Evolutionary conservation across 1,284 basidiomycete species (phyloP), one percentile per base, ranked within the genome.

Genomic region (Ceratobasidium sp.): DNA sequence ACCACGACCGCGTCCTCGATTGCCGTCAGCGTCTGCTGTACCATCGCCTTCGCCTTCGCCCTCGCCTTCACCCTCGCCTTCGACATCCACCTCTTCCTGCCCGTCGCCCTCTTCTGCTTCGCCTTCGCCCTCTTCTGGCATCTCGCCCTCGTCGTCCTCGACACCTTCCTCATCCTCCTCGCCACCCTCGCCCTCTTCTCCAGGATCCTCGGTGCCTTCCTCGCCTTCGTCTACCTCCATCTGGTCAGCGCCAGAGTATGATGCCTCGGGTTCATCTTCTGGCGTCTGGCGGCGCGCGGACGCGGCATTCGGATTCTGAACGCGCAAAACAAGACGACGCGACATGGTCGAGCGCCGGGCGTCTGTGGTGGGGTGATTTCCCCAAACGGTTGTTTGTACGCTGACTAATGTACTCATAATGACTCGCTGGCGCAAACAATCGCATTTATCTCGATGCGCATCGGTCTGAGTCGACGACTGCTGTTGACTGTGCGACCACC

Each of bases 131-230:
- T 74, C 72, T n/a, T 41, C 62, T 43, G 60, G 72, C 2, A 80
- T 78, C 0, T 80, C 81, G 9, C 78, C 77, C 26, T 76, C 77
- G 28, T 75, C 75, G 45, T 79, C 77, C 8, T 80, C 79, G 16
- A 78, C 78, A 18, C 76, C 76, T 6, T 75, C 75, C 41, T 79
- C 77, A 10, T 80, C 79, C 14, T 78, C 78, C 21, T 76, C 76
- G 28, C 77, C 79, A 5, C 41, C 59, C 41, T 61, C 59, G 21
- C 57, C 57, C 16, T 59, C 57, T 16, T 61, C 59, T 8, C 43
- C 59, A 36, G 26, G 23, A 26, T 48, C 45, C 4, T 48, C 45
- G 16, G 8, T 21, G 16, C 45, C 45, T 6, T 64, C 61, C 30
- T 43, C 61, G 4, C 3, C 46, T 8, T 64, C 61, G 46, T 64